A percentile compares a stretch with the other conserved stretches of the same genome.
Evolutionary conservation across 75 land plant species (phyloP).

Genomic region (Azolla pinnata): DNA sequence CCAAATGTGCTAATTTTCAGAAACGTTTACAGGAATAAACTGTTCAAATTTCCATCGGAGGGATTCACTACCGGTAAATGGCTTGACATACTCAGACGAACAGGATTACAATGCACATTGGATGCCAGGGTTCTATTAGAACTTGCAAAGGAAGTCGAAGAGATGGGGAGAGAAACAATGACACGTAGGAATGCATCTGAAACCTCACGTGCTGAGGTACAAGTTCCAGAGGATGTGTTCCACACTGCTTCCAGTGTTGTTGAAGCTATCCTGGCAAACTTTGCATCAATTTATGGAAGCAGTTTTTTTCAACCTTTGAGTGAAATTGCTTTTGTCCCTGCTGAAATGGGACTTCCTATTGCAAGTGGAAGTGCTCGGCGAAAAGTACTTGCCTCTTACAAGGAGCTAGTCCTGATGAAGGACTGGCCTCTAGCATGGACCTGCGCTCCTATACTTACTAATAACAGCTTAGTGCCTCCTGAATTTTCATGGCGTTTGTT

Average conservation of each 20-base stretch:
- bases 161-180: slow-evolving; percentile 46
- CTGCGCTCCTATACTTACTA: slow-evolving; percentile 57
- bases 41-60: slow-evolving; percentile 66
- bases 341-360: slow-evolving; percentile 71
- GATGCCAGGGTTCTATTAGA: slow-evolving; percentile 68
- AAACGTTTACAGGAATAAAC: slow-evolving; percentile 57
- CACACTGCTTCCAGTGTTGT: slow-evolving; percentile 57
- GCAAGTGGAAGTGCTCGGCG: slow-evolving; percentile 58
- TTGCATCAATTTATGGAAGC: slow-evolving; percentile 61
- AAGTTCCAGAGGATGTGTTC: slow-evolving; percentile 57
- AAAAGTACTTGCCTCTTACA: slow-evolving; percentile 74
- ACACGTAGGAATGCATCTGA: slow-evolving; percentile 24
- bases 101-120: slow-evolving; percentile 61
- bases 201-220: slow-evolving; percentile 31
- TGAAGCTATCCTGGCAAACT: slow-evolving; percentile 49
- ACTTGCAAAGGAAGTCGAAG: slow-evolving; percentile 72
- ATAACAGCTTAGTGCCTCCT: slow-evolving; percentile 58
- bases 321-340: slow-evolving; percentile 69
- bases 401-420: slow-evolving; percentile 56
- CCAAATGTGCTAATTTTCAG: slow-evolving; percentile 55
- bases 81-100: slow-evolving; percentile 64
- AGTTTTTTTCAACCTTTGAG: slow-evolving; percentile 73
- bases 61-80: slow-evolving; percentile 62
- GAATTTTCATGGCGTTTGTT: slow-evolving; percentile 90
- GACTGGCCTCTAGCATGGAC: slow-evolving; percentile 99